Conservation (phyloP, 257 asterid species). For the Avicennia marina region DNA sequence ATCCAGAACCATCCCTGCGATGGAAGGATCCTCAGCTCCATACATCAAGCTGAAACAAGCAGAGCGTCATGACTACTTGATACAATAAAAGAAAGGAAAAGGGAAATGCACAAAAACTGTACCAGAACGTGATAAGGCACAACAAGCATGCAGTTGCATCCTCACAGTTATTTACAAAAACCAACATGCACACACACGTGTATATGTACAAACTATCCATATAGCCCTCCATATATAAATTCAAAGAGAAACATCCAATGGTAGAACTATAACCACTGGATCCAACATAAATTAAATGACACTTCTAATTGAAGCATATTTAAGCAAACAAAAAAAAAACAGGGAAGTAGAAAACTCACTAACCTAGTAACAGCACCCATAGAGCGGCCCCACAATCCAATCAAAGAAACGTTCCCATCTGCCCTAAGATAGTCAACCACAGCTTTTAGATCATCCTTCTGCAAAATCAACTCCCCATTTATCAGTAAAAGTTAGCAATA, state of each 20-base stretch:
- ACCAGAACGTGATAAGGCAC: no score
- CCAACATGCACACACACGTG: no score
- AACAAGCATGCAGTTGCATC: no score
- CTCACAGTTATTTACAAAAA: no score
- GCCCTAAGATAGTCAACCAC: constrained; percentile 72
- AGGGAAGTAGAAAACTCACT: constrained; percentile 18
- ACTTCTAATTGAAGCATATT: no score
- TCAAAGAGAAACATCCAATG: no score
- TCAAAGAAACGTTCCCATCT: constrained; percentile 80
- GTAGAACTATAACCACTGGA: no score
- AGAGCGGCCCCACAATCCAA: constrained; percentile 98
- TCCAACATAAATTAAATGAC: no score
- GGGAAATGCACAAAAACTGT: no score
- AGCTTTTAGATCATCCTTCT: constrained; percentile 89
- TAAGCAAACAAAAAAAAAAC: no score
- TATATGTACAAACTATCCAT: no score
- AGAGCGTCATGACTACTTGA: constrained; percentile 16
- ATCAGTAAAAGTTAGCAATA: constrained; percentile 6
- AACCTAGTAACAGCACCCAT: constrained; percentile 98
- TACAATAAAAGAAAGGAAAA: background rate
- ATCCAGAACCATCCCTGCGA: constrained; percentile 97
- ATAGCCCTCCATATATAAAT: no score
- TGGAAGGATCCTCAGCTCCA: constrained; percentile 96
- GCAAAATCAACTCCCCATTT: constrained; percentile 27
- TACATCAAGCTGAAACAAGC: constrained; percentile 78